Conservation (phyloP, 73 alveolate species). For the Tetrahymena malaccensis region DNA sequence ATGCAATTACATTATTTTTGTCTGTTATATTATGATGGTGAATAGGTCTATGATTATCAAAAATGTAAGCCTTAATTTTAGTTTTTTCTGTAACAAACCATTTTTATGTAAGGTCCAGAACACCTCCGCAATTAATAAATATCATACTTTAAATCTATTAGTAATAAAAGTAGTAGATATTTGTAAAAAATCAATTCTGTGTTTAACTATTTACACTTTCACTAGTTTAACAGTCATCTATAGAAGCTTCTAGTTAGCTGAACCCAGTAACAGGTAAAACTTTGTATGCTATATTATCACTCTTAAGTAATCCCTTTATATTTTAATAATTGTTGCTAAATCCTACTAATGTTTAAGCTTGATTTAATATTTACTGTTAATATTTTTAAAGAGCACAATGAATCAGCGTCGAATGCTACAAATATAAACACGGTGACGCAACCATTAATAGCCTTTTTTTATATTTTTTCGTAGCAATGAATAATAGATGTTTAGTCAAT, state of each 20-base stretch:
- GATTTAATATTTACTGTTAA: conserved; percentile 25
- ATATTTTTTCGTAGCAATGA: neutral
- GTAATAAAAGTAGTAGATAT: neutral
- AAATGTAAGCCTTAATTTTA: conserved; percentile 51
- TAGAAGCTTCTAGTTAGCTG: conserved; percentile 35
- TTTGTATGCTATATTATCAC: neutral
- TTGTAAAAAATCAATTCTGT: neutral
- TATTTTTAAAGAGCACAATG: conserved; percentile 49
- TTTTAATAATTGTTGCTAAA: neutral
- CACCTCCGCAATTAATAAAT: conserved; percentile 75
- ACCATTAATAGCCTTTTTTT: neutral
- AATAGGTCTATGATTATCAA: conserved; percentile 78
- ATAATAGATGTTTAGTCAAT: neutral
- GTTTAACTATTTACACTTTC: conserved; percentile 37
- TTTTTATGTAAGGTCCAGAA: conserved; percentile 58
- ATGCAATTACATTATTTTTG: neutral
- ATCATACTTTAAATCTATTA: conserved; percentile 51
- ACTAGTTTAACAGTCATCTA: neutral
- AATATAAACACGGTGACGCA: conserved; percentile 7
- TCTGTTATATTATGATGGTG: conserved; percentile 62
- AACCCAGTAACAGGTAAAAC: conserved; percentile 22
- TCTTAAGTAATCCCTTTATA: neutral
- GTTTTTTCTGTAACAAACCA: conserved; percentile 62
- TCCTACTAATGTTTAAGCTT: neutral
- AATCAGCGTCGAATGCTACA: conserved; percentile 44